A percentile compares a stretch with the other conserved stretches of the same genome.
Conservation (phyloP, 768 basidiomycete genomes). For the Saitozyma sp. region DNA sequence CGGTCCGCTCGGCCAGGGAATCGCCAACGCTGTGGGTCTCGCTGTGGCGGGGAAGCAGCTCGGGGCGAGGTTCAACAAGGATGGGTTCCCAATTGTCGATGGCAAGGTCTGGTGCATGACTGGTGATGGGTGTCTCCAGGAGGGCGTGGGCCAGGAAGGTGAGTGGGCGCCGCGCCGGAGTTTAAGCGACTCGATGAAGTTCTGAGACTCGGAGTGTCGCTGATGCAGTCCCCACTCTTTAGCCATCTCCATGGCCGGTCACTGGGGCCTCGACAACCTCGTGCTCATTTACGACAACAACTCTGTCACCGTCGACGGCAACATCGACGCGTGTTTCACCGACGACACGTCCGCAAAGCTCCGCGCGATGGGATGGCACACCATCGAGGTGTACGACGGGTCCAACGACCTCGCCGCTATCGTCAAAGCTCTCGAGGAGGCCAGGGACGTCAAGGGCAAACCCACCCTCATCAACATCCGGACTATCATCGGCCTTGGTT, state of each 20-base stretch:
- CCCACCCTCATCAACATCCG: conserved; percentile 48
- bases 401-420: conserved; percentile 47
- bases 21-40: conserved; percentile 50
- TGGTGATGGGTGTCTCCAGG: conserved; percentile 51
- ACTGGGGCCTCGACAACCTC: conserved; percentile 49
- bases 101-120: conserved; percentile 51
- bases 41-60: conserved; percentile 48
- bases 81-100: conserved; percentile 33
- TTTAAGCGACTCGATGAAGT: neutral
- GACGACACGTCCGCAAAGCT: conserved; percentile 51
- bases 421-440: conserved; percentile 41
- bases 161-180: conserved; percentile 10
- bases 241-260: conserved; percentile 50
- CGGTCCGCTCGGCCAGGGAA: conserved; percentile 51
- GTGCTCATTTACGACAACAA: conserved; percentile 52
- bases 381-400: conserved; percentile 49
- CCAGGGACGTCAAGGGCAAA: conserved; percentile 45
- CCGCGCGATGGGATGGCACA: conserved; percentile 41
- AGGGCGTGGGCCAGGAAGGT: conserved; percentile 52
- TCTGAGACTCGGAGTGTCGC: neutral
- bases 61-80: conserved; percentile 45
- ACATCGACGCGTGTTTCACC: conserved; percentile 49
- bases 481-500: conserved; percentile 49
- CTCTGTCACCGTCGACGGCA: conserved; percentile 47
- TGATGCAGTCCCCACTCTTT: neutral